These are phyloP conservation scores for Plasmodium inui DNA, from an alignment of 169 alveolate species.

Conservation along the genomic window DNA sequence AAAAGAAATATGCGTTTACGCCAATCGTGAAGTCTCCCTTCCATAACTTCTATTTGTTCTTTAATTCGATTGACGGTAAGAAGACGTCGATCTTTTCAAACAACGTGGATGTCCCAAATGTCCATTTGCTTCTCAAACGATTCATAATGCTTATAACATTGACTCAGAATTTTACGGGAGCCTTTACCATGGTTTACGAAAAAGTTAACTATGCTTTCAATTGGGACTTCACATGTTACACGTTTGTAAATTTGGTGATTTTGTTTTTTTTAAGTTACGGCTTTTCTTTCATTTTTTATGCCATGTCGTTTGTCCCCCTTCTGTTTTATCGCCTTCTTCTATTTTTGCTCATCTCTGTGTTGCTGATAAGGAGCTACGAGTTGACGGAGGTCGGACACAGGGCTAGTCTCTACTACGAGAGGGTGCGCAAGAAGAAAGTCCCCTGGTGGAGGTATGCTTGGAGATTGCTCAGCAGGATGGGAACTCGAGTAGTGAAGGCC, in stretches of 20 bases:
- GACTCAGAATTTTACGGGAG: constrained; percentile 44
- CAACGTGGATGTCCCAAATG: constrained; percentile 62
- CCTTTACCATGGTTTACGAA: constrained; percentile 63
- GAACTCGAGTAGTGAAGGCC: not conserved
- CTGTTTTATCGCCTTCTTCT: constrained; percentile 36
- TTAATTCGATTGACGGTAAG: constrained; percentile 24
- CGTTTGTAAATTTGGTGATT: constrained; percentile 33
- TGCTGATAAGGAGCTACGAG: constrained; percentile 49
- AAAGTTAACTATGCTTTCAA: constrained; percentile 61
- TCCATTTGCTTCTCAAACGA: constrained; percentile 42
- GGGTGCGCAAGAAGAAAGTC: not conserved
- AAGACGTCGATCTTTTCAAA: constrained; percentile 55
- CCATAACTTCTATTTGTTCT: constrained; percentile 60
- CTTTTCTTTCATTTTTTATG: constrained; percentile 30
- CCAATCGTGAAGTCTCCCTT: constrained; percentile 70
- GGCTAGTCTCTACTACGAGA: constrained; percentile 27
- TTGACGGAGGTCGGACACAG: constrained; percentile 53
- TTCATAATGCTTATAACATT: constrained; percentile 32
- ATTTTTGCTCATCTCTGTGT: not conserved
- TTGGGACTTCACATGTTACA: constrained; percentile 61
- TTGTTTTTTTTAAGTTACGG: constrained; percentile 55
- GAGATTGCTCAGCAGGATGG: not conserved
- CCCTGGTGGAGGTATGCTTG: not conserved
- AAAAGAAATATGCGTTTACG: constrained; percentile 14
- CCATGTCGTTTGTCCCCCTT: constrained; percentile 46